Percentiles rank a stretch among this genome's conserved stretches.
phyloP scores from a whole-genome alignment of 2,329 filamentous ascomycete genomes.

The Penicillium corylophilum region DNA sequence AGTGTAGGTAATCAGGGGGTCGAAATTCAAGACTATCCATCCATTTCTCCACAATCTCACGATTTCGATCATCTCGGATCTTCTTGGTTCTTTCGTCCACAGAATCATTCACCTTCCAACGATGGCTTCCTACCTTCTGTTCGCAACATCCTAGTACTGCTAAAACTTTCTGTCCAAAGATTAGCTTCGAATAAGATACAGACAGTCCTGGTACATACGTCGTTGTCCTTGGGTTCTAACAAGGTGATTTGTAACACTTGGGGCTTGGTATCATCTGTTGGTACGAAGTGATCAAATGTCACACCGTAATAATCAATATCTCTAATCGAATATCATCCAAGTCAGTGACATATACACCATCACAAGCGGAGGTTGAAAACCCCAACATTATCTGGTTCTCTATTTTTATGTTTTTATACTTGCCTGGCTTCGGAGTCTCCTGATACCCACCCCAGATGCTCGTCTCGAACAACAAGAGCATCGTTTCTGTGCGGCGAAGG shows the following conservation, averaged over 20 bases:
- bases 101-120: slow-evolving; percentile 31
- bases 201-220: slow-evolving; percentile 33
- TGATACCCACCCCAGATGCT: slow-evolving; percentile 18
- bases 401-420: background rate
- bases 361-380: too few species aligned
- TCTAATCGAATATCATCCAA: background rate
- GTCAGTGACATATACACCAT: background rate
- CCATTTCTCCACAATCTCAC: too few species aligned
- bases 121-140: slow-evolving; percentile 37
- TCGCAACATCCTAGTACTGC: slow-evolving; percentile 45
- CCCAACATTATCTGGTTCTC: too few species aligned
- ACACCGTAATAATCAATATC: slow-evolving; percentile 13
- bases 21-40: too few species aligned
- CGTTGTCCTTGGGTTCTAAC: slow-evolving; percentile 40
- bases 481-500: background rate
- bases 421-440: slow-evolving; percentile 8
- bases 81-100: slow-evolving; percentile 7
- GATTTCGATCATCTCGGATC: too few species aligned
- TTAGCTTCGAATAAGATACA: slow-evolving; percentile 37
- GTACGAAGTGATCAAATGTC: slow-evolving; percentile 12
- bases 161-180: slow-evolving; percentile 40
- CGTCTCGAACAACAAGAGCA: slow-evolving; percentile 17
- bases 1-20: too few species aligned
- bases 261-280: slow-evolving; percentile 34
- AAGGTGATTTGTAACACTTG: slow-evolving; percentile 47